Evolutionary conservation across 768 basidiomycete species (phyloP), one percentile per base, ranked within the genome.

Genomic region (Candolleomyces efflorescens): DNA sequence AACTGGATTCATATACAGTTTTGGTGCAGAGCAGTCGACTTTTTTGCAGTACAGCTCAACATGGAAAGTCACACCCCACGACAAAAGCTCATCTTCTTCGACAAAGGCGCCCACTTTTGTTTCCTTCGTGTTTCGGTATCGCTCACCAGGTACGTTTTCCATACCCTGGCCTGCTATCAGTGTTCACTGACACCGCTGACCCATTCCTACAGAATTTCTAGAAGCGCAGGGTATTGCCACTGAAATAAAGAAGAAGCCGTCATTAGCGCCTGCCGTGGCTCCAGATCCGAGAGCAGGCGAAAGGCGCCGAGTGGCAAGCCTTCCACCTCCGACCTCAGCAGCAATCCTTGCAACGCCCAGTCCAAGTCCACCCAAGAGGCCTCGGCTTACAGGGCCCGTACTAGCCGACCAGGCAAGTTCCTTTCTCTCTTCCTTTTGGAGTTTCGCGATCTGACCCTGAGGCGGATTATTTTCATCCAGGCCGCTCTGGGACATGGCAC

Each of bases 61-160:
- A 10, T 88, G 84, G 84, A 66, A 70, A 3, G 76, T 86, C 10
- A 69, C 73, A 51, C 73, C 83, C 0, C 75, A 81, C 61, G 80
- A 81, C 27, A 66, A 71, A 24, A 65, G 69, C 15, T 58, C 46
- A 3, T 57, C 65, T 11, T 63, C 67, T 26, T 63, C 65, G 36
- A 68, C 64, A n/a, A 69, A 69, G 57, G 73, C 79, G 5, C 69
- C 67, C 39, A 80, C 85, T n/a, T 82, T 79, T 54, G 83, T 87
- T 23, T 81, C 84, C 15, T 90, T 90, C 64, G 73, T 82, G 2
- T 90, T 89, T 66, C 76, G 83, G 41, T 90, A 90, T 67, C 73
- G 84, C 23, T 73, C 82, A 38, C 71, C 68, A 55, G 82, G 86
- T 84, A 59, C 44, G 72, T 65, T 10, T 32, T 6, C 18, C 41